Conservation (phyloP, 371 early-diverging fungal species). For the Gilbertella persicaria region DNA sequence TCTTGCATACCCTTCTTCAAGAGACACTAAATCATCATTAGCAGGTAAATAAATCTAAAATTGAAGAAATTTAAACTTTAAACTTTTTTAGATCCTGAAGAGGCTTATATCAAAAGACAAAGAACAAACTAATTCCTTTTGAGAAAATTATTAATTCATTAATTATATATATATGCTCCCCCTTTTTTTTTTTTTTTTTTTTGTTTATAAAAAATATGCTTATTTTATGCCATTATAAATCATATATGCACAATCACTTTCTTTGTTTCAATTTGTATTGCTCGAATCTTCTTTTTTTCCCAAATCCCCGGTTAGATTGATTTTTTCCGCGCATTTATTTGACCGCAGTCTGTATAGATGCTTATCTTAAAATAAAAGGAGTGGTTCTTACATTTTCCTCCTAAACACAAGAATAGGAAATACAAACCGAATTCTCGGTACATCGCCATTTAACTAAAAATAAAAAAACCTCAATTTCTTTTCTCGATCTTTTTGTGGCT, state of each 20-base stretch:
- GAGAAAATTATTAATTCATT: too few species aligned
- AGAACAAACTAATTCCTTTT: constrained; percentile 2
- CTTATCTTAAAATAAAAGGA: neutral
- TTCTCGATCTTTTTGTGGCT: neutral
- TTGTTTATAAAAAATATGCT: too few species aligned
- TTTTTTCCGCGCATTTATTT: too few species aligned
- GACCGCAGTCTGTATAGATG: too few species aligned
- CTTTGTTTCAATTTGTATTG: too few species aligned
- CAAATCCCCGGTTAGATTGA: too few species aligned
- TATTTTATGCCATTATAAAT: too few species aligned
- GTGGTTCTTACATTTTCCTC: too few species aligned
- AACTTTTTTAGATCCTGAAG: neutral
- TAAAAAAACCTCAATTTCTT: neutral
- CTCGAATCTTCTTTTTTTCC: too few species aligned
- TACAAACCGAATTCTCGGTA: neutral
- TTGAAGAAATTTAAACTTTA: neutral
- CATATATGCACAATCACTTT: too few species aligned
- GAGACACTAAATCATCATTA: neutral
- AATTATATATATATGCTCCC: too few species aligned
- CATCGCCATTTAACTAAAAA: neutral
- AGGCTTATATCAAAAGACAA: constrained; percentile 7
- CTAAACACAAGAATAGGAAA: neutral
- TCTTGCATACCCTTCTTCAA: neutral
- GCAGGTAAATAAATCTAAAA: neutral
- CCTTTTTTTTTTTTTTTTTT: neutral